Evolutionary conservation across 768 basidiomycete genomes (phyloP).

Genomic region (Butyriboletus loyo): DNA sequence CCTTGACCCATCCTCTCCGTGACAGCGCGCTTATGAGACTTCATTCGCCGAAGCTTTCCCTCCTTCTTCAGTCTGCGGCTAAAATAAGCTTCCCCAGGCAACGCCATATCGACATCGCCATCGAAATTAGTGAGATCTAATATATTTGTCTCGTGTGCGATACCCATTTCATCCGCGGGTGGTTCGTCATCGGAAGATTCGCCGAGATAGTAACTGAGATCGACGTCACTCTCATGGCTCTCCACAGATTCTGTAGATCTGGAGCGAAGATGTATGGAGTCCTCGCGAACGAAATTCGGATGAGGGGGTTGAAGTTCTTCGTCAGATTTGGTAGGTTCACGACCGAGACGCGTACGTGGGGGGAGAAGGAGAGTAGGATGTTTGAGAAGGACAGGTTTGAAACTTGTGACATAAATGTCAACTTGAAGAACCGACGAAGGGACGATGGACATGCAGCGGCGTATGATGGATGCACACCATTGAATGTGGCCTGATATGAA

Average conservation of each 20-base stretch:
- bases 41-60: conserved; percentile 55
- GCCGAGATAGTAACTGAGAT: conserved; percentile 42
- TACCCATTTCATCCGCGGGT: conserved; percentile 29
- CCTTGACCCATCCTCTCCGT: conserved; percentile 13
- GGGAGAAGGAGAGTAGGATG: conserved; percentile 4
- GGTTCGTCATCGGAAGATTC: conserved; percentile 32
- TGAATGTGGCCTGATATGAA: conserved; percentile 58
- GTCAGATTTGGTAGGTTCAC: not conserved
- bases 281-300: conserved; percentile 25
- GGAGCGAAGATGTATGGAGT: conserved; percentile 4
- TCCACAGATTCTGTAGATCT: conserved; percentile 28
- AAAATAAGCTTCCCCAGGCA: conserved; percentile 56
- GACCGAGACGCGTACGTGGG: conserved; percentile 15
- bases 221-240: conserved; percentile 35
- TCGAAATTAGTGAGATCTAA: conserved; percentile 77
- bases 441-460: conserved; percentile 58
- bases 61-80: conserved; percentile 54
- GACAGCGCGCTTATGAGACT: conserved; percentile 33
- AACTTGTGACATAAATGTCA: conserved; percentile 73
- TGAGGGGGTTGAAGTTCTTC: conserved; percentile 38
- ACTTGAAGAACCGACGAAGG: conserved; percentile 50
- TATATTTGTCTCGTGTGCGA: conserved; percentile 46
- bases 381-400: conserved; percentile 30
- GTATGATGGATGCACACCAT: conserved; percentile 68
- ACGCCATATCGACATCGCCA: conserved; percentile 60